Evolutionary conservation across 2,329 filamentous ascomycete genomes (phyloP).

Genomic region (Pseudopithomyces chartarum): DNA sequence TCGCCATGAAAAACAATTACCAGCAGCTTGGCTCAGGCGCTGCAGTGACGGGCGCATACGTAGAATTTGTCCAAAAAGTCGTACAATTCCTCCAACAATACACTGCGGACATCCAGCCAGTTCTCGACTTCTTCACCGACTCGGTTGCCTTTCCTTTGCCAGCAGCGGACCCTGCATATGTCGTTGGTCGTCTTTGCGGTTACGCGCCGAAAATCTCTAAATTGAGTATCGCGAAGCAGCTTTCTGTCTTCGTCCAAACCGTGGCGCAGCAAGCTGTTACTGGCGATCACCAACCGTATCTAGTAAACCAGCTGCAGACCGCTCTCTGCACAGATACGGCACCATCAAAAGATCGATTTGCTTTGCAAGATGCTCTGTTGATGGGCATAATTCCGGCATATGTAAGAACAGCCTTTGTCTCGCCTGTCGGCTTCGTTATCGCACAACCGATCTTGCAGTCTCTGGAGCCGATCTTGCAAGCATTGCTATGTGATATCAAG

Average conservation of each 20-base stretch:
- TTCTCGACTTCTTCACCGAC: slow-evolving; percentile 66
- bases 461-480: slow-evolving; percentile 47
- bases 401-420: slow-evolving; percentile 54
- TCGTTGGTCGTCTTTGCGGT: slow-evolving; percentile 64
- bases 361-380: slow-evolving; percentile 58
- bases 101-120: slow-evolving; percentile 59
- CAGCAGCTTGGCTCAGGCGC: slow-evolving; percentile 53
- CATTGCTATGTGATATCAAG: slow-evolving; percentile 53
- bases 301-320: slow-evolving; percentile 58
- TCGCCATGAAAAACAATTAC: slow-evolving; percentile 65
- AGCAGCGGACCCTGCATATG: slow-evolving; percentile 64
- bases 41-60: slow-evolving; percentile 58
- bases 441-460: slow-evolving; percentile 59
- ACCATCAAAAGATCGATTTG: slow-evolving; percentile 47
- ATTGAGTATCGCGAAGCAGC: slow-evolving; percentile 56
- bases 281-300: slow-evolving; percentile 62
- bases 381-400: slow-evolving; percentile 63
- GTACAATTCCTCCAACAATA: slow-evolving; percentile 66
- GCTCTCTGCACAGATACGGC: slow-evolving; percentile 55
- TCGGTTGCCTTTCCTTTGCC: slow-evolving; percentile 65
- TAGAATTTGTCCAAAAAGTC: slow-evolving; percentile 65
- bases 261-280: slow-evolving; percentile 63
- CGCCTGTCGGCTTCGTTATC: slow-evolving; percentile 56
- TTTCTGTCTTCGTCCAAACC: slow-evolving; percentile 64
- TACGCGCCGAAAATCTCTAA: slow-evolving; percentile 61